phyloP scores from a whole-genome alignment of 129 eudicot species.

The Heracleum sosnowskyi region DNA sequence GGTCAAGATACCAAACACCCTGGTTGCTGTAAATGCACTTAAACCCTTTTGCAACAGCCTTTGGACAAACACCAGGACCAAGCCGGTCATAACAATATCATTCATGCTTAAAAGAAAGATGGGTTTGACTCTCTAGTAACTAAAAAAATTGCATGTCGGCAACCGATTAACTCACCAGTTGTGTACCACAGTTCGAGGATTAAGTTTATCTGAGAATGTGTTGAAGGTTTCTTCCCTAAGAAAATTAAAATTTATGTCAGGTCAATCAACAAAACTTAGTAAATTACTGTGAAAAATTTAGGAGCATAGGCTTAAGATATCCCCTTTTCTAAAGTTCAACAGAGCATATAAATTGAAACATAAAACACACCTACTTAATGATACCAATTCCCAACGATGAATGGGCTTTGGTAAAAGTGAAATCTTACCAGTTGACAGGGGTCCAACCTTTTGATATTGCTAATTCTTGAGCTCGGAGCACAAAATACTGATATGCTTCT shows the following conservation, averaged over 20 bases:
- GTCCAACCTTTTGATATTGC: conserved; percentile 77
- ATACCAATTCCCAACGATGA: not conserved
- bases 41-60: conserved; percentile 79
- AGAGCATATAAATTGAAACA: not conserved
- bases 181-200: conserved; percentile 82
- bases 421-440: conserved; percentile 81
- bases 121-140: not conserved
- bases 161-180: conserved; percentile 57
- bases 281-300: not conserved
- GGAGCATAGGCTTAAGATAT: not conserved
- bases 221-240: conserved; percentile 95
- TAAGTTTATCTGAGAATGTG: conserved; percentile 54
- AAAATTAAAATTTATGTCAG: not conserved
- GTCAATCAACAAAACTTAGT: not conserved
- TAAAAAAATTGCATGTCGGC: not conserved
- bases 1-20: conserved; percentile 92
- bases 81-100: conserved; percentile 34
- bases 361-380: no score
- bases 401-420: not conserved
- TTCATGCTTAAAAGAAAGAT: not conserved
- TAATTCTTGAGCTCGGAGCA: conserved; percentile 78
- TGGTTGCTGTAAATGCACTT: conserved; percentile 87
- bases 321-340: not conserved
- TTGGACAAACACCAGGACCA: conserved; percentile 78
- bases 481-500: conserved; percentile 92